phyloP scores from a whole-genome alignment of 371 early-diverging fungal species.

The Thermomucor indicae-seudaticae region DNA sequence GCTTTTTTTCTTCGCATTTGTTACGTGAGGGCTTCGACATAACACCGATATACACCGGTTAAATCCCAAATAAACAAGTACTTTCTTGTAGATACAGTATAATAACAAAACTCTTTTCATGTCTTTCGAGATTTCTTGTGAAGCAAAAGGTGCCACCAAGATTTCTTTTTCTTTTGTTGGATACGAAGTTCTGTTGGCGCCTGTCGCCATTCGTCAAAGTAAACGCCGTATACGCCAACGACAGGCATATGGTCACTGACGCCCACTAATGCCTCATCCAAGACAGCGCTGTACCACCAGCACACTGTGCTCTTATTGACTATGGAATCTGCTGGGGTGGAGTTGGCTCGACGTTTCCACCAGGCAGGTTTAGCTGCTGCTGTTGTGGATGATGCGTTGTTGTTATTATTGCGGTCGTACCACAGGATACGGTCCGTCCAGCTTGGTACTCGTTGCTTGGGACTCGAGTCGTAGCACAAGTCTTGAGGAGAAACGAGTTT shows the following conservation, averaged over 20 bases:
- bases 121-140: no score
- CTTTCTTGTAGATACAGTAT: no score
- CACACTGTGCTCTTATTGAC: slow-evolving; percentile 18
- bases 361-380: slow-evolving; percentile 1
- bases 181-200: no score
- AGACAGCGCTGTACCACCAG: slow-evolving; percentile 31
- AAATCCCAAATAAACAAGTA: no score
- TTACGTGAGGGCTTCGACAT: neutral
- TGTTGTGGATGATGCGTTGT: neutral
- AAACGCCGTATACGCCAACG: slow-evolving; percentile 51
- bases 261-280: slow-evolving; percentile 27
- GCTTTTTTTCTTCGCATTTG: no score
- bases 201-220: slow-evolving; percentile 37
- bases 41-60: neutral
- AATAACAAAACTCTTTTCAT: no score
- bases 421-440: slow-evolving; percentile 91
- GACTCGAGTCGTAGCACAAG: slow-evolving; percentile 65
- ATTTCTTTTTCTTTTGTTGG: no score
- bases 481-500: slow-evolving; percentile 3
- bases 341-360: slow-evolving; percentile 5
- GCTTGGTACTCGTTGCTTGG: slow-evolving; percentile 82
- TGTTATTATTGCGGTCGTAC: slow-evolving; percentile 27
- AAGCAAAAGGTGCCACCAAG: no score
- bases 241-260: slow-evolving; percentile 59
- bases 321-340: neutral